Conservation (phyloP, 306 rosid species). For the Hylodesmum podocarpum region DNA sequence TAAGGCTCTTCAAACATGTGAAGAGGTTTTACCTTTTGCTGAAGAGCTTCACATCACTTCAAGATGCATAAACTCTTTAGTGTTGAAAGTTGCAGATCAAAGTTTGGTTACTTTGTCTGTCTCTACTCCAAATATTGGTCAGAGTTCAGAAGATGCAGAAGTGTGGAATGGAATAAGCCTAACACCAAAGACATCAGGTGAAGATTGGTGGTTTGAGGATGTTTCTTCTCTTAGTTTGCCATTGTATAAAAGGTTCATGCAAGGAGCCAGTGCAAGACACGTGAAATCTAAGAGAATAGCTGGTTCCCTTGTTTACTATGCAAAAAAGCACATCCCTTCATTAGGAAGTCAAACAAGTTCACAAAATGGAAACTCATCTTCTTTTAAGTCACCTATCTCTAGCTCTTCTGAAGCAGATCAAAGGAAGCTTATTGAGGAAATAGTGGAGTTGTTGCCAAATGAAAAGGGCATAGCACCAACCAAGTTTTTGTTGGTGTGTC, state of each 20-base stretch:
- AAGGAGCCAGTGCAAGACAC: constrained; percentile 54
- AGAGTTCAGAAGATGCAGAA: constrained; percentile 47
- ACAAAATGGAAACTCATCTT: constrained; percentile 41
- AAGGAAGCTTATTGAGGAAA: constrained; percentile 73
- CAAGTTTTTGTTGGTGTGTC: constrained; percentile 62
- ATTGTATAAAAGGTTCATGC: constrained; percentile 62
- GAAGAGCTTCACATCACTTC: constrained; percentile 84
- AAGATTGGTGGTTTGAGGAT: constrained; percentile 95
- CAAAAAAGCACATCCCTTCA: constrained; percentile 63
- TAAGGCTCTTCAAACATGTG: constrained; percentile 71
- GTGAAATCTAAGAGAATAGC: constrained; percentile 61
- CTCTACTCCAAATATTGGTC: constrained; percentile 35
- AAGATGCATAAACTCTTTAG: constrained; percentile 75
- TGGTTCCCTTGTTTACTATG: constrained; percentile 72
- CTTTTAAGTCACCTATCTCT: constrained; percentile 39
- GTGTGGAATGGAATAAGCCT: constrained; percentile 75
- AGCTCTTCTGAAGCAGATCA: constrained; percentile 59
- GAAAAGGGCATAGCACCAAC: constrained; percentile 61
- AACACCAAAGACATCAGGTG: constrained; percentile 43
- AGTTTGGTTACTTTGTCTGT: constrained; percentile 60
- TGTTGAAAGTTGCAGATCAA: constrained; percentile 70
- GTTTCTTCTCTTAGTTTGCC: constrained; percentile 56
- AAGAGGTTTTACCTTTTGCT: constrained; percentile 60
- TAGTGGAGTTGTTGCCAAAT: constrained; percentile 65
- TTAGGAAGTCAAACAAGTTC: constrained; percentile 57